Evolutionary conservation across 2,329 filamentous ascomycete species (phyloP).

Genomic region (Fusarium cyanostomum): DNA sequence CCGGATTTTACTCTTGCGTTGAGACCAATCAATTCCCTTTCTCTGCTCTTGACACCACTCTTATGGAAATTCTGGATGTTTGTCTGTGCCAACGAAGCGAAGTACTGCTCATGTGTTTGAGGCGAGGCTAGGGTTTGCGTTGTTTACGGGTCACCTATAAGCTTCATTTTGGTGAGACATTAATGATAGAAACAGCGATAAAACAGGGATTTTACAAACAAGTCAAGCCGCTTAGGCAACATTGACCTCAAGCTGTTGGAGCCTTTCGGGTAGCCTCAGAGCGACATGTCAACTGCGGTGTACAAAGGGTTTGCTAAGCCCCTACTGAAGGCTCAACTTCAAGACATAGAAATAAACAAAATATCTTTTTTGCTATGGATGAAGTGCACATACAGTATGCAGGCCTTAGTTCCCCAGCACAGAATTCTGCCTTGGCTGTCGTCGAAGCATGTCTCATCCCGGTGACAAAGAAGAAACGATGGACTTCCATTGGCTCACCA

Average conservation of each 20-base stretch:
- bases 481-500: background rate
- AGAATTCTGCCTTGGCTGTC: slow-evolving; percentile 9
- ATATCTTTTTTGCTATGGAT: background rate
- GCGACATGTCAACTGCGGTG: background rate
- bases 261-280: background rate
- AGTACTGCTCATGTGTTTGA: background rate
- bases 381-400: background rate
- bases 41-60: no score
- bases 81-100: background rate
- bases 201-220: background rate
- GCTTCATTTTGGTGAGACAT: background rate
- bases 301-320: background rate
- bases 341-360: background rate
- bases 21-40: background rate
- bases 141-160: background rate
- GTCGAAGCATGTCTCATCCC: background rate
- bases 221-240: background rate
- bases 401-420: background rate
- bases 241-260: background rate
- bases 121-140: background rate
- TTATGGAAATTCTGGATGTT: no score
- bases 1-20: background rate
- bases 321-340: background rate
- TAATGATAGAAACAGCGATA: background rate
- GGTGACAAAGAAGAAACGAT: background rate